phyloP scores from a whole-genome alignment of 495 filamentous ascomycete species.

The Xylaria nigripes region DNA sequence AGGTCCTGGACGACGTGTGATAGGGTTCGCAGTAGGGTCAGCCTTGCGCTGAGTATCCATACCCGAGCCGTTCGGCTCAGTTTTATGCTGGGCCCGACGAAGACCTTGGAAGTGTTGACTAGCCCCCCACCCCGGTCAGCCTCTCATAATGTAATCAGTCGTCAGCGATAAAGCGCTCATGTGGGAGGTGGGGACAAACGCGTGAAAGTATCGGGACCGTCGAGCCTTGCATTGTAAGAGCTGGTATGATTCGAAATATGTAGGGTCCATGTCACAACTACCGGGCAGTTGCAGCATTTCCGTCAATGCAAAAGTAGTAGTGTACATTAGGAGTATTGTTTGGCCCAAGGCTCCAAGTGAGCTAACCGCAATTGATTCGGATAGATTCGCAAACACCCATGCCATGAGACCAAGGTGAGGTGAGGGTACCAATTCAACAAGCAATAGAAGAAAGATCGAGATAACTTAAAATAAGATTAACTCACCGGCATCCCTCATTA shows the following conservation, averaged over 20 bases:
- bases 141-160: neutral
- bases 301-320: neutral
- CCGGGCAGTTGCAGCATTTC: neutral
- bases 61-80: slow-evolving; percentile 24
- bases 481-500: slow-evolving; percentile 48
- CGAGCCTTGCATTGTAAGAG: neutral
- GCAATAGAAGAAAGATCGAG: slow-evolving; percentile 5
- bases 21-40: slow-evolving; percentile 40
- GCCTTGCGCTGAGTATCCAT: slow-evolving; percentile 21
- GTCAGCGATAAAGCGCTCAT: neutral
- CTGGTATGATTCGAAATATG: neutral
- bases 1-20: slow-evolving; percentile 42
- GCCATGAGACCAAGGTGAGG: neutral
- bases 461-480: slow-evolving; percentile 8
- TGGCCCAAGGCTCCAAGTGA: neutral
- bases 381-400: neutral
- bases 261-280: neutral
- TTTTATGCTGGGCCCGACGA: slow-evolving; percentile 38
- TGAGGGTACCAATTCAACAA: slow-evolving; percentile 1
- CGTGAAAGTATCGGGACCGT: neutral
- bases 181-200: neutral
- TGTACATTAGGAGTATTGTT: neutral
- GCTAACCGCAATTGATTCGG: neutral
- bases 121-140: slow-evolving; percentile 7
- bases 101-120: slow-evolving; percentile 48